phyloP scores from a whole-genome alignment of 495 filamentous ascomycete genomes.

The Cercophora newfieldiana region DNA sequence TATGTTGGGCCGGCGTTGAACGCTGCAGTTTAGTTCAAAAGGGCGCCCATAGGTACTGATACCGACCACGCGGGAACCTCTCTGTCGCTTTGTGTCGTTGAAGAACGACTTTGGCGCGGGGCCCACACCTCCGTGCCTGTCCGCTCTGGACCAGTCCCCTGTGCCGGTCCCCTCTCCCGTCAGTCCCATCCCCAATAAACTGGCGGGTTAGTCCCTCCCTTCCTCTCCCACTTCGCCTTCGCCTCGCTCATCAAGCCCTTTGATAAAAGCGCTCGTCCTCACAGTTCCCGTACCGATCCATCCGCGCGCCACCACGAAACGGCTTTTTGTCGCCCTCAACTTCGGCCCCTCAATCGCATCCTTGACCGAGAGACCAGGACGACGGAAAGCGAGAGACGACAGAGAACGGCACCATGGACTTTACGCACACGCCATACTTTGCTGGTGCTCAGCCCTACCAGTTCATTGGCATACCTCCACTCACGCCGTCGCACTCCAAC shows the following conservation, averaged over 20 bases:
- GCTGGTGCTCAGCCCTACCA: constrained; percentile 53
- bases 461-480: constrained; percentile 54
- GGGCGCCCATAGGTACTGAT: no score
- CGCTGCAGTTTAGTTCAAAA: no score
- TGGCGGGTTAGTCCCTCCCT: neutral
- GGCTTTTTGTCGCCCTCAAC: neutral
- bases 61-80: neutral
- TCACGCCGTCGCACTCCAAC: constrained; percentile 55
- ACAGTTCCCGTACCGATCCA: neutral
- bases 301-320: neutral
- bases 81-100: neutral
- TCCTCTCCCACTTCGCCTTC: neutral
- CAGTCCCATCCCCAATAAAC: neutral
- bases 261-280: neutral
- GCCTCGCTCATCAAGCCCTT: neutral
- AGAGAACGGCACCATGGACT: constrained; percentile 42
- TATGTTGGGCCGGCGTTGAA: no score
- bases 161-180: neutral
- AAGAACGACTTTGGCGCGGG: neutral
- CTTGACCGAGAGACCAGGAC: neutral
- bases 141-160: neutral
- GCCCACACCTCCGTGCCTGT: neutral
- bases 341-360: neutral
- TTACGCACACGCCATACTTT: constrained; percentile 43
- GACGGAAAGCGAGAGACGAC: neutral